Conservation (phyloP, 1,284 basidiomycete genomes). For the Flammula alnicola region DNA sequence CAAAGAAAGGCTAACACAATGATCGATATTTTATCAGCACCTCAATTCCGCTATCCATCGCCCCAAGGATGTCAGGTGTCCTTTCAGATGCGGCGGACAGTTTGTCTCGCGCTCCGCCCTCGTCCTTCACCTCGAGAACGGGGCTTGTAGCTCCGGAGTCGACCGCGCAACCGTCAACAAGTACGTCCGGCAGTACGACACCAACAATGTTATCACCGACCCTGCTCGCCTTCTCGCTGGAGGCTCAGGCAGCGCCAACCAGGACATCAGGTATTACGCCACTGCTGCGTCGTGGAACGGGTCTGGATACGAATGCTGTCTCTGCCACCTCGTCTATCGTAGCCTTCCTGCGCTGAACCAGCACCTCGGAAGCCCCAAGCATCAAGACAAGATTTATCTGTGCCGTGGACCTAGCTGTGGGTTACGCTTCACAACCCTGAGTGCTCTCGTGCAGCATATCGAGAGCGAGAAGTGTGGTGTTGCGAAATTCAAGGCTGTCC, state of each 20-base stretch:
- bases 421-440: constrained; percentile 47
- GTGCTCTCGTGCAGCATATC: constrained; percentile 56
- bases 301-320: constrained; percentile 53
- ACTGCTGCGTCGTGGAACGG: constrained; percentile 52
- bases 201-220: constrained; percentile 37
- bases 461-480: constrained; percentile 60
- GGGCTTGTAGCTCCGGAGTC: constrained; percentile 44
- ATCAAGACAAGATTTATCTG: constrained; percentile 48
- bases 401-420: constrained; percentile 47
- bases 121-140: constrained; percentile 51
- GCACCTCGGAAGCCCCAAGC: constrained; percentile 55
- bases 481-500: constrained; percentile 43
- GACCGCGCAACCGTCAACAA: constrained; percentile 39
- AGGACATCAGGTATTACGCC: constrained; percentile 38
- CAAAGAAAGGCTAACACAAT: neutral
- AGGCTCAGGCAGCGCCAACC: constrained; percentile 12
- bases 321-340: constrained; percentile 49
- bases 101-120: constrained; percentile 52
- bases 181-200: constrained; percentile 39
- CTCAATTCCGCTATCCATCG: constrained; percentile 44
- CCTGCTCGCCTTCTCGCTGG: constrained; percentile 39
- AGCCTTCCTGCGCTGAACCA: constrained; percentile 48
- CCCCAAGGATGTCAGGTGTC: constrained; percentile 42
- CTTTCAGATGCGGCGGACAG: constrained; percentile 41
- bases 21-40: constrained; percentile 21